Evolutionary conservation across 129 eudicot genomes (phyloP), one percentile per base, ranked within the genome.

Genomic region (Tagetes patula): DNA sequence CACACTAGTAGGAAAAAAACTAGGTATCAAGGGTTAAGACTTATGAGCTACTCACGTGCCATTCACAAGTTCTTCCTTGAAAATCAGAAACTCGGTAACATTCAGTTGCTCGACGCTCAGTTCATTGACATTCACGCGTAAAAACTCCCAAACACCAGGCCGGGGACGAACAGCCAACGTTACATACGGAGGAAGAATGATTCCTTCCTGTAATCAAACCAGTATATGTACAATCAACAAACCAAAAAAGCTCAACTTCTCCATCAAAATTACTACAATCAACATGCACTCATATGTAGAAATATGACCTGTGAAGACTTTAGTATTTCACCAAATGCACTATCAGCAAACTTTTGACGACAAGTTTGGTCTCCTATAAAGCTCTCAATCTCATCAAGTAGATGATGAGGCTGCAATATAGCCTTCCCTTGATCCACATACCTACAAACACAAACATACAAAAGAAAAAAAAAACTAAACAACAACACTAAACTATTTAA

Each of bases 71-170:
- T 88, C 86, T 71, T 95, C 99, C 69, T 95, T 95, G 79, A 95
- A 90, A 47, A 58, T 69, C n/a, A 95, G 87, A 82, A 86, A 95
- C 71, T 95, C 95, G 42, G 99, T 50, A 45, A 86, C 84, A 30
- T 69, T 82, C 74, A 95, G 80, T 79, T 95, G 87, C 76, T 95
- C 99, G 64, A 95, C 86, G 67, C 89, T 95, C 40, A 95, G 89
- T 39, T 95, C 97, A 38, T 86, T n/a, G 1, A 88, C 99, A 60
- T 95, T 95, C 12, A 95, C 82, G 36, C 99, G 97, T 8, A 95
- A 85, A 60, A 81, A 87, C 20, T 95, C 99, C 97, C 99, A 95
- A 76, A 95, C 97, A 42, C 97, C 97, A n/a, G 99, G 99, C 60
- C 99, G 83, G 12, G 99, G 99, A 9, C 99, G 97, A 67, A 95